Base-by-base conservation (phyloP, 345 rosid species). In the Brassica rapa region DNA sequence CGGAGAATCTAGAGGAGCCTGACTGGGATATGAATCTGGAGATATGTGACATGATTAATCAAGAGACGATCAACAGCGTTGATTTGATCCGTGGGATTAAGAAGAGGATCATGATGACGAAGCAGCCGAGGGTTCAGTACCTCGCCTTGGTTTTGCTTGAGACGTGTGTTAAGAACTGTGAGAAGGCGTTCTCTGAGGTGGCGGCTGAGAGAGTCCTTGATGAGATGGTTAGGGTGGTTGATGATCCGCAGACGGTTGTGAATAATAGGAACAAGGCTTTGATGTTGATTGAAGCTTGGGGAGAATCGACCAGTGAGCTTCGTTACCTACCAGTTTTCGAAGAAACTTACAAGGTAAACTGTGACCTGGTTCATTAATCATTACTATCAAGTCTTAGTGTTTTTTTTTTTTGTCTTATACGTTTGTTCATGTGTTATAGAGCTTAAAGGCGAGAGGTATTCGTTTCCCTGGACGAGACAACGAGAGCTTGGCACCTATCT, bases 131-230 rank as follows among this genome's bases (percentile, higher is more conserved):
- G 83, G 76, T 91, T 83, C 99, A 96, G 72, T 96, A 85, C 80
- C 84, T 96, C 85, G 87, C 97, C 63, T 74, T 96, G 90, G 89
- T 90, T 66, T 83, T 96, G 77, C 98, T 96, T 25, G 99, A 96
- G 85, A 89, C 96, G 1, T 84, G 85, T 84, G 98, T 87, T 60
- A 95, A 95, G 91, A 95, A 95, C 71, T 95, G 98, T 35, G 99
- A 95, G 88, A 89, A 90, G 85, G 97, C 94, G 19, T 95, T 93
- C 86, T 93, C 99, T 0, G 98, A 91, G 84, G 96, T 95, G 82
- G 99, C 99, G 6, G 96, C 98, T 46, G 98, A 95, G 82, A 89
- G 98, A 85, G 89, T 95, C 43, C 93, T 95, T 77, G 99, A 95
- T 84, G 99, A 95, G 82, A 95, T 93, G 92, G 97, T 95, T 71